A percentile compares a stretch with the other conserved stretches of the same genome.
Evolutionary conservation across 768 basidiomycete genomes (phyloP).

Genomic region (Russula griseocarnosa): DNA sequence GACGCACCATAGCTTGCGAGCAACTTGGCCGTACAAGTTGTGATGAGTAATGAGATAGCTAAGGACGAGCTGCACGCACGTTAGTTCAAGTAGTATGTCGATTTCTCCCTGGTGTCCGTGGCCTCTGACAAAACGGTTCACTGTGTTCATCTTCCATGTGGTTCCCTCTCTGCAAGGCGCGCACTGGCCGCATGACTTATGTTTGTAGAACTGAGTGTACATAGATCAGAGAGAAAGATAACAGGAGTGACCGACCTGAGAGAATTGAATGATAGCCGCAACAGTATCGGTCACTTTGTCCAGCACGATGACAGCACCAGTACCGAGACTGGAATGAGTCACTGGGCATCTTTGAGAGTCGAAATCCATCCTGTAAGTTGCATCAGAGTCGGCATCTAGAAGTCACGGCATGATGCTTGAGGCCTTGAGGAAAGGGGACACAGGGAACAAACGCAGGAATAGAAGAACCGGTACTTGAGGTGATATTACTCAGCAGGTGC

Average conservation of each 20-base stretch:
- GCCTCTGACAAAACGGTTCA: conserved; percentile 93
- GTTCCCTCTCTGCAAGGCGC: conserved; percentile 86
- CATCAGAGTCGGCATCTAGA: no score
- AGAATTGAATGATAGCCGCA: conserved; percentile 89
- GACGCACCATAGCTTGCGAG: no score
- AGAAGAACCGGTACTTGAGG: no score
- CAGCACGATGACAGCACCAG: conserved; percentile 99
- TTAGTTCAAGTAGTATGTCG: conserved; percentile 95
- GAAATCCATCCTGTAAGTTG: conserved; percentile 99
- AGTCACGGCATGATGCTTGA: no score
- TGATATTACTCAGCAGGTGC: no score
- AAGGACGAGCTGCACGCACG: conserved; percentile 46
- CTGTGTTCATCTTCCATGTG: conserved; percentile 99
- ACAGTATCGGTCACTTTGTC: conserved; percentile 96
- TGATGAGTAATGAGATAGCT: background rate
- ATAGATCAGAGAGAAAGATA: background rate
- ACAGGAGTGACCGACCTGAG: conserved; percentile 45
- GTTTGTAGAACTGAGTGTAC: conserved; percentile 18
- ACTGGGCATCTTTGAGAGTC: conserved; percentile 95
- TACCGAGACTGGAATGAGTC: conserved; percentile 95
- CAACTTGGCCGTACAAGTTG: no score
- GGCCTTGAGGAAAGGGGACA: no score
- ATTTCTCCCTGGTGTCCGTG: conserved; percentile 90
- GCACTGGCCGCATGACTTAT: conserved; percentile 74
- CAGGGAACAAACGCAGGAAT: no score